These are phyloP conservation scores for Chlamydomonas reinhardtii DNA, from an alignment of 163 green algal genomes.

Conservation along the genomic window DNA sequence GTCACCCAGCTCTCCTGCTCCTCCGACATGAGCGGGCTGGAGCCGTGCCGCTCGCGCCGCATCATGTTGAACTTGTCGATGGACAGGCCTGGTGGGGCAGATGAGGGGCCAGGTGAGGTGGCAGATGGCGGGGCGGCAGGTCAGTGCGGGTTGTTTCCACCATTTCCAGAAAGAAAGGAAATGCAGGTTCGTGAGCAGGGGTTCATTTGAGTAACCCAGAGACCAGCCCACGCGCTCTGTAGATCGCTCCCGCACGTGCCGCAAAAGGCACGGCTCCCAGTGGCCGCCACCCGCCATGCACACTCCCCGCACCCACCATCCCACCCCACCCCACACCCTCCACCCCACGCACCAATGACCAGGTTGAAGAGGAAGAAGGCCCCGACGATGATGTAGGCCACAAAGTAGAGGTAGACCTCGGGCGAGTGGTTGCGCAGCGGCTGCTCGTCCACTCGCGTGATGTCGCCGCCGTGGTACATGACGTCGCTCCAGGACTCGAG, in stretches of 20 bases:
- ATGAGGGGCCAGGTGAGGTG: too few relatives aligned
- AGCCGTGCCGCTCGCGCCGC: conserved; percentile 62
- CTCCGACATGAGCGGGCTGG: conserved; percentile 64
- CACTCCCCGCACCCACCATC: too few relatives aligned
- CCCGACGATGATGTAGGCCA: conserved; percentile 79
- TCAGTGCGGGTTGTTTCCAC: too few relatives aligned
- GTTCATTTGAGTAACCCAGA: too few relatives aligned
- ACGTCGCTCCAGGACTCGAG: conserved; percentile 71
- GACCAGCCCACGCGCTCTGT: too few relatives aligned
- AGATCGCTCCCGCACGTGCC: too few relatives aligned
- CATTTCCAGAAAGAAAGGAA: too few relatives aligned
- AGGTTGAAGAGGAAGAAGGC: conserved; percentile 80
- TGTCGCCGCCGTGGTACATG: conserved; percentile 70
- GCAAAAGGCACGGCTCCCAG: too few relatives aligned
- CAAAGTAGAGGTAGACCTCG: conserved; percentile 75
- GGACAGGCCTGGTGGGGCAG: neutral
- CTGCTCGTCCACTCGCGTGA: conserved; percentile 49
- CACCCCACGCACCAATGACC: conserved; percentile 43
- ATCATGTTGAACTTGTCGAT: conserved; percentile 74
- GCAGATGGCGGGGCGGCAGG: too few relatives aligned
- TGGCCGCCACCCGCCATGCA: too few relatives aligned
- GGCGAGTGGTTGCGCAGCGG: conserved; percentile 54
- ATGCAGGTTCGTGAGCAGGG: too few relatives aligned
- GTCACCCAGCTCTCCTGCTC: conserved; percentile 76
- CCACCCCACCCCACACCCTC: too few relatives aligned